Conservation (phyloP, 148 eudicot species). For the Spergularia bocconei region DNA sequence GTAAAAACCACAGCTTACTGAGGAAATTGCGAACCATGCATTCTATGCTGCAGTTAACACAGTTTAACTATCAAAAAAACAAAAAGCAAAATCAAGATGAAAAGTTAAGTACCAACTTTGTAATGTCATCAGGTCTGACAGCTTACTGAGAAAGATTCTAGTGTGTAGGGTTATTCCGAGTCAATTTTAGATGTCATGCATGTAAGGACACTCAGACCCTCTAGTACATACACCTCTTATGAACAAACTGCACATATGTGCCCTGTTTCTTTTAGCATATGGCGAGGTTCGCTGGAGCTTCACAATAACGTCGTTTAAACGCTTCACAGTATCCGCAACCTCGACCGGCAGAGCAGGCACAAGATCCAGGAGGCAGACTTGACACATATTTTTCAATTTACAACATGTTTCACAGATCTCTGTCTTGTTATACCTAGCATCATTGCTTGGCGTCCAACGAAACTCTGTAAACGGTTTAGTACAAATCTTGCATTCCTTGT, state of each 20-base stretch:
- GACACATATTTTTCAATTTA: slow-evolving; percentile 90
- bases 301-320: slow-evolving; percentile 76
- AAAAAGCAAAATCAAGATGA: too few species aligned
- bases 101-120: too few species aligned
- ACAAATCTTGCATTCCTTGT: slow-evolving; percentile 96
- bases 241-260: slow-evolving; percentile 93
- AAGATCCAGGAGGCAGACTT: slow-evolving; percentile 96
- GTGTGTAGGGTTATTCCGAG: too few species aligned
- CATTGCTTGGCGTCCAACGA: slow-evolving; percentile 98
- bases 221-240: slow-evolving; percentile 94
- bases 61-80: too few species aligned
- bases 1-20: too few species aligned
- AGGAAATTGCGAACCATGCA: too few species aligned
- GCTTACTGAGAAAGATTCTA: too few species aligned
- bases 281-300: slow-evolving; percentile 96
- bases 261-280: slow-evolving; percentile 93
- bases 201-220: slow-evolving; percentile 97
- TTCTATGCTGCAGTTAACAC: too few species aligned
- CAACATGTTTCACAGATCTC: slow-evolving; percentile 96
- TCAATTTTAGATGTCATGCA: slow-evolving; percentile 47
- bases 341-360: slow-evolving; percentile 94
- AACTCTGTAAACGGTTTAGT: slow-evolving; percentile 93
- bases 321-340: slow-evolving; percentile 88
- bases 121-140: too few species aligned
- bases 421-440: slow-evolving; percentile 86